These are phyloP conservation scores for Nicotiana tomentosiformis DNA, from an alignment of 257 asterid species.

Conservation along the genomic window DNA sequence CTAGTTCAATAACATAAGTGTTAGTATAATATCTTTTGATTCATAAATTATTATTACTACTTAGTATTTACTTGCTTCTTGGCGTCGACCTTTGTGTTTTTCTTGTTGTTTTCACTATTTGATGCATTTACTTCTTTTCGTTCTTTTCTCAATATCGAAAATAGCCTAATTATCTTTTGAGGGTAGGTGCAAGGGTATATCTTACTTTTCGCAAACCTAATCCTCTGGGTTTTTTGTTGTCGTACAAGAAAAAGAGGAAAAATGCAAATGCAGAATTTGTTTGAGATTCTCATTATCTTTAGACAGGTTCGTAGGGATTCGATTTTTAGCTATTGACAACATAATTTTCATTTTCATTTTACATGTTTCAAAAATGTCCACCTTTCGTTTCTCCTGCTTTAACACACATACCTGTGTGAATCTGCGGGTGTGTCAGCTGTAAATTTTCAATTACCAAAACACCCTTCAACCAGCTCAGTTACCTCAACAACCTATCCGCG, in stretches of 20 bases:
- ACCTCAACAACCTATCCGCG: neutral
- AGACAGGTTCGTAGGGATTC: neutral
- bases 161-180: too few species aligned
- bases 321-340: neutral
- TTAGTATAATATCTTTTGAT: too few species aligned
- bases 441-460: neutral
- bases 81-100: too few species aligned
- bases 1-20: too few species aligned
- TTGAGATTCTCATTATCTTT: neutral
- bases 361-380: neutral
- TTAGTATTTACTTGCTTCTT: too few species aligned
- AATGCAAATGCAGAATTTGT: neutral
- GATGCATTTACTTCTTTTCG: too few species aligned
- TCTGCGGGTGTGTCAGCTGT: neutral
- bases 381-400: neutral
- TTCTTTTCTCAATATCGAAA: too few species aligned
- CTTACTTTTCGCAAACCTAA: too few species aligned
- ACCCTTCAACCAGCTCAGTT: neutral
- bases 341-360: neutral
- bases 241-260: neutral
- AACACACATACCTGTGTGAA: neutral
- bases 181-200: too few species aligned
- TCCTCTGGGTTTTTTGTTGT: too few species aligned
- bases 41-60: too few species aligned
- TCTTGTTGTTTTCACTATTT: too few species aligned